A percentile compares a stretch with the other conserved stretches of the same genome.
Conservation (phyloP, 169 alveolate species). For the Cryptosporidium viatorum region DNA sequence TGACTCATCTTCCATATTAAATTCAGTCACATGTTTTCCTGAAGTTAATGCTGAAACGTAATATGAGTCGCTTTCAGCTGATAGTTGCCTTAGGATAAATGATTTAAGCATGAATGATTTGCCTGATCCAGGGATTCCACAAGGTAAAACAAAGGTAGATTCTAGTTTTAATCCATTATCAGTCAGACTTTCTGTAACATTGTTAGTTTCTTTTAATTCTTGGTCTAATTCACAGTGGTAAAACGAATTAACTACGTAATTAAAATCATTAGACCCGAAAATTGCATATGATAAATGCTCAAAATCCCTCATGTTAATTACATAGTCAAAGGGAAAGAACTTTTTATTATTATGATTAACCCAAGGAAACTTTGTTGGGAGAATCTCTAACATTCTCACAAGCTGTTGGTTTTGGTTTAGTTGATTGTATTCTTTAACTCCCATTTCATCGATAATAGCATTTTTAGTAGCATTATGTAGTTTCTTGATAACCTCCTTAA, state of each 20-base stretch:
- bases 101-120: conserved; percentile 21
- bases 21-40: neutral
- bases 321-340: conserved; percentile 9
- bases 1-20: conserved; percentile 5
- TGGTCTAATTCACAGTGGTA: neutral
- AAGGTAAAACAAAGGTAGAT: conserved; percentile 28
- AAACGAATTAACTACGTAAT: conserved; percentile 30
- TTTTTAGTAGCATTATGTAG: neutral
- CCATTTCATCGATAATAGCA: neutral
- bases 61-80: neutral
- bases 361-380: conserved; percentile 38
- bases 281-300: conserved; percentile 27
- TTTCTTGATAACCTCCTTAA: neutral
- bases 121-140: conserved; percentile 61
- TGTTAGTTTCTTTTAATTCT: neutral
- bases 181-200: neutral
- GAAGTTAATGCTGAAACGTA: neutral
- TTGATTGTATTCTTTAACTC: neutral
- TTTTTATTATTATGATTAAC: neutral
- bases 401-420: conserved; percentile 2
- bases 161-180: conserved; percentile 1
- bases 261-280: neutral
- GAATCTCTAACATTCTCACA: neutral
- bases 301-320: conserved; percentile 25
- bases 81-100: neutral